Evolutionary conservation across 768 basidiomycete genomes (phyloP), one percentile per base, ranked within the genome.

Genomic region (Mycena vitilis): DNA sequence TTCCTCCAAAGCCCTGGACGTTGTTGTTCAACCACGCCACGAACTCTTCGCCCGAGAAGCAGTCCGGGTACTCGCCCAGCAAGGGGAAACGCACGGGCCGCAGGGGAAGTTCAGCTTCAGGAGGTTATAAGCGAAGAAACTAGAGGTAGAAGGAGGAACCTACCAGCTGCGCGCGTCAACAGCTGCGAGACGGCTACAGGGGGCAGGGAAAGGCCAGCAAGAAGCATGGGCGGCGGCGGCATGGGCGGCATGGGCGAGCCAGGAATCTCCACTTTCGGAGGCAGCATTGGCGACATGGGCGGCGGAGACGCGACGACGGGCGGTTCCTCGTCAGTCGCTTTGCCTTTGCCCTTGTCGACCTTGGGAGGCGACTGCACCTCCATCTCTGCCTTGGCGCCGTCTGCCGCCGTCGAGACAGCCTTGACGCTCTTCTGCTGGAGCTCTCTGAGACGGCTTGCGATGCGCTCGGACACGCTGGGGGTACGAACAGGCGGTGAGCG

Each of bases 21-120:
- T 93, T 90, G 65, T 86, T 87, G 65, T 89, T 88, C 63, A 98
- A 78, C 95, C 95, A 98, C 6, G 86, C 84, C 11, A 91, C 92
- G 70, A 98, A 91, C 71, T 97, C 95, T 48, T 95, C 95, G 36
- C 96, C 96, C 18, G 89, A 90, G 79, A 97, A 96, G 66, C 92
- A 91, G 65, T 94, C 91, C 36, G 89, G 84, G 70, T 95, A 95
- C 81, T 95, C 93, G 53, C 94, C 94, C 13, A 95, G 75, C 16
- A 95, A 80, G 1, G 95, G 91, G 80, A 95, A 88, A 44, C 91
- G 89, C 37, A 95, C 84, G 9, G 91, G 80, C 40, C 89, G 86
- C 37, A 95, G 81, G 20, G 87, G 88, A n/a, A 95, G 81, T 72
- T 94, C 91, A 0, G 82, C 80, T 42, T 40, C 10, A 44, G 36